Base-by-base conservation (phyloP, 108 stramenopile genomes). In the Fistulifera pelliculosa region DNA sequence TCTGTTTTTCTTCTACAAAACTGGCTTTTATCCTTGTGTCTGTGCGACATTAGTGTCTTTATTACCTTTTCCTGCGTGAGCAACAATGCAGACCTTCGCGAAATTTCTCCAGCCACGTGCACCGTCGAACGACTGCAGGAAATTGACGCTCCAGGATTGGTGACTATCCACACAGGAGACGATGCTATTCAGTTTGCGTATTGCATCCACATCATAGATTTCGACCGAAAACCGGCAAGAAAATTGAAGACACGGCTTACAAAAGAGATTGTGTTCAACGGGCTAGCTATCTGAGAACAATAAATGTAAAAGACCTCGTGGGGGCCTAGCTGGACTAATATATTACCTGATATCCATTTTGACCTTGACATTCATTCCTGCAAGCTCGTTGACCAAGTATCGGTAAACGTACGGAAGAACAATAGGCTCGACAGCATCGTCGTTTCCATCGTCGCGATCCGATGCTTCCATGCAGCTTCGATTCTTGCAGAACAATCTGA, bases 321-420 rank as follows among this genome's bases (percentile, higher is more conserved):
- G n/a, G n/a, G n/a, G n/a, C n/a, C n/a, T 35, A 35, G 31, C 31
- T 35, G 31, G 11, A 17, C 4, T 45, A 6, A 45, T 21, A 5
- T 45, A 45, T 47, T 70, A 85, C 31, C 69, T 66, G 14, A 90
- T 75, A 49, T 74, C 69, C 69, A 96, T 72, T 40, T 80, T 87
- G 70, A 99, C 66, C 63, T 95, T 96, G 59, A 98, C 85, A 44
- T 93, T 93, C 99, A 98, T 98, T 6, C 76, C 96, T 14, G 95
- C 96, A 10, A 99, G 80, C 72, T 99, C 99, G 55, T 98, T 98
- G 18, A 82, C 85, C 45, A 99, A 79, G 56, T 98, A 99, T 52
- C 97, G 77, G 67, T 94, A 98, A 38, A 98, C 97, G 62, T 96
- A 99, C 0, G 99, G 99, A 52, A 98, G 71, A 54, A 93, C 74